Base-by-base conservation (phyloP, 2,329 filamentous ascomycete genomes). In the Penicillium fuscoglaucum region DNA sequence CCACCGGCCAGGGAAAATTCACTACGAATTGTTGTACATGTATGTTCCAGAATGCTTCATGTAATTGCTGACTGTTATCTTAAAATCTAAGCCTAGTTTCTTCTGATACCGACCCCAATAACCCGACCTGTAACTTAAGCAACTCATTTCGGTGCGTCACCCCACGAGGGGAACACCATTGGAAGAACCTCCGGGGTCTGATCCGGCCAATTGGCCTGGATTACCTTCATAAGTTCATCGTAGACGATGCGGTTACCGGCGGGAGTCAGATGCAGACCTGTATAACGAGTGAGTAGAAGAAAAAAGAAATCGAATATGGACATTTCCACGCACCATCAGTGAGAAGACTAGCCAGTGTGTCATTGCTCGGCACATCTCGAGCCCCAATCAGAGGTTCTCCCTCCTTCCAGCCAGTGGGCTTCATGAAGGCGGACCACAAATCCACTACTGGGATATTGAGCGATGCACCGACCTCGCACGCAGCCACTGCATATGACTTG, bases 391-490 rank as follows among this genome's bases (percentile, higher is more conserved):
- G 68, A 5, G 78, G 74, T 40, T 81, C 76, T 7, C 79, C 81
- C 64, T 76, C 74, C 17, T 78, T 71, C 76, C 83, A 87, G 1
- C 81, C 82, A 3, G 81, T 79, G 46, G 84, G 81, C 55, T 84
- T 80, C 87, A 96, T 90, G 67, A 97, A 83, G 0, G 85, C 86
- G 60, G 84, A 83, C 86, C 90, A 96, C 1, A 98, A 82, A 74
- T 98, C 91, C 24, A 96, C 78, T 1, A 93, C 83, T 0, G 85
- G 81, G 3, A 93, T 67, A 7, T 76, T 73, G 43, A 82, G 75
- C 56, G 80, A 80, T 48, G 74, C 79, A 2, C 83, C 89, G 0
- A 90, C 79, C 52, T 88, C 81, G 59, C 86, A 82, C 13, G 86
- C 84, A 8, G 89, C 90, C 61, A 84, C 78, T 1, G 85, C 86